These are phyloP conservation scores for Furcasterigmium furcatum DNA, from an alignment of 2,329 filamentous ascomycete genomes.

Conservation along the genomic window DNA sequence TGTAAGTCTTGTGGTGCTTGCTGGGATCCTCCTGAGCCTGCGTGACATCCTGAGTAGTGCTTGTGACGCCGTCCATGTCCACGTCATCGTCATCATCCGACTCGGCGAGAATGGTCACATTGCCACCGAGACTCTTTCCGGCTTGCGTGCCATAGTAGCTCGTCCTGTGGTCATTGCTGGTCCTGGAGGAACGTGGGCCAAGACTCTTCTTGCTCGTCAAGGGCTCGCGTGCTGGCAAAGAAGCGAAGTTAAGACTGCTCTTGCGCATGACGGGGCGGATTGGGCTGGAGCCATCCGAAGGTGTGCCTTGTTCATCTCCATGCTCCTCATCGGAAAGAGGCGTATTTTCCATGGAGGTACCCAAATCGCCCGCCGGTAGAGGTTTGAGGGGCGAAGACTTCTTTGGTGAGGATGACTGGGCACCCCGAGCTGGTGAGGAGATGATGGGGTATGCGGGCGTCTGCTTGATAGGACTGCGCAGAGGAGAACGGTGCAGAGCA, in stretches of 20 bases:
- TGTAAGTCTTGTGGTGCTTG: slow-evolving; percentile 81
- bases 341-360: slow-evolving; percentile 5
- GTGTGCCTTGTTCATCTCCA: slow-evolving; percentile 52
- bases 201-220: slow-evolving; percentile 81
- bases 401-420: slow-evolving; percentile 15
- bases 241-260: slow-evolving; percentile 92
- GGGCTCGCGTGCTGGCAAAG: slow-evolving; percentile 86
- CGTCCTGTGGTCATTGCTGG: slow-evolving; percentile 69
- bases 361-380: slow-evolving; percentile 1
- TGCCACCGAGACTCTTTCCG: slow-evolving; percentile 63
- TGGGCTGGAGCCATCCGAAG: slow-evolving; percentile 70
- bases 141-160: slow-evolving; percentile 74
- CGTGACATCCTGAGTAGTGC: slow-evolving; percentile 35
- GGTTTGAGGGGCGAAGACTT: slow-evolving; percentile 15
- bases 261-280: slow-evolving; percentile 78
- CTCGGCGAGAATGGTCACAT: slow-evolving; percentile 37
- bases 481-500: slow-evolving; percentile 7
- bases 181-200: slow-evolving; percentile 68
- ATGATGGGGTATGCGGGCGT: slow-evolving; percentile 8
- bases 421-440: slow-evolving; percentile 10
- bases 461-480: slow-evolving; percentile 12
- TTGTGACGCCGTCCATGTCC: slow-evolving; percentile 43
- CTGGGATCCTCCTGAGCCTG: slow-evolving; percentile 35
- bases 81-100: slow-evolving; percentile 44
- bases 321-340: slow-evolving; percentile 17